Evolutionary conservation across 2,329 filamentous ascomycete species (phyloP).

Genomic region (Cryphonectria nitschkei): DNA sequence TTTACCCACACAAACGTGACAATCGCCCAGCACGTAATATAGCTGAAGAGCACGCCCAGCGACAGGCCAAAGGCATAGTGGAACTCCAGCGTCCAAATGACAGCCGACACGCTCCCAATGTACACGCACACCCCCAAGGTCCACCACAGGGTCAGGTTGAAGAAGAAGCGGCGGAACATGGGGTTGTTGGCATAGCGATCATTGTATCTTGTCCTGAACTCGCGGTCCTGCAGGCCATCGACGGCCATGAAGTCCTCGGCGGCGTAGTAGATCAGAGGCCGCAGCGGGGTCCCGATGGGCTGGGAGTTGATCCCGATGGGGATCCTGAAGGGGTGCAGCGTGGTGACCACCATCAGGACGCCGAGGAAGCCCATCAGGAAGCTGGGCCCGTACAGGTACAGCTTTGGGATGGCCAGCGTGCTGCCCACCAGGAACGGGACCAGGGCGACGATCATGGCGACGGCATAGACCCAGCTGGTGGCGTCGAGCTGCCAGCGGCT

Average conservation of each 20-base stretch:
- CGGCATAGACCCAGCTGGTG: conserved; percentile 26
- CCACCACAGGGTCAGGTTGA: conserved; percentile 29
- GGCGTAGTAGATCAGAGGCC: conserved; percentile 27
- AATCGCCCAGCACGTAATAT: conserved; percentile 23
- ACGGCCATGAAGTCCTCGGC: conserved; percentile 29
- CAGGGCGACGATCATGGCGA: conserved; percentile 23
- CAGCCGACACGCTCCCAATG: conserved; percentile 26
- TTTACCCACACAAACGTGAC: conserved; percentile 24
- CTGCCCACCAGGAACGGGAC: conserved; percentile 26
- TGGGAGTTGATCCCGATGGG: conserved; percentile 26
- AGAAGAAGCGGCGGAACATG: conserved; percentile 27
- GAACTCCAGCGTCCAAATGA: conserved; percentile 26
- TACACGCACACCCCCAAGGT: conserved; percentile 26
- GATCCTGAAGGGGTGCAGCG: conserved; percentile 21
- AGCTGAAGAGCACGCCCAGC: conserved; percentile 25
- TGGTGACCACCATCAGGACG: conserved; percentile 21
- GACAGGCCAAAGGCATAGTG: conserved; percentile 28
- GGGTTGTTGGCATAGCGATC: conserved; percentile 25
- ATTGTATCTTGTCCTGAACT: conserved; percentile 25
- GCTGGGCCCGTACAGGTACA: conserved; percentile 27
- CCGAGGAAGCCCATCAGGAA: conserved; percentile 27
- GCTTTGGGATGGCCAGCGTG: conserved; percentile 19
- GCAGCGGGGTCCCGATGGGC: conserved; percentile 20
- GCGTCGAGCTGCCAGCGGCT: conserved; percentile 27
- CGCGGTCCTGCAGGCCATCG: conserved; percentile 27